Evolutionary conservation across 2,329 filamentous ascomycete species (phyloP), one percentile per base, ranked within the genome.

Genomic region (Podosphaera leucotricha): DNA sequence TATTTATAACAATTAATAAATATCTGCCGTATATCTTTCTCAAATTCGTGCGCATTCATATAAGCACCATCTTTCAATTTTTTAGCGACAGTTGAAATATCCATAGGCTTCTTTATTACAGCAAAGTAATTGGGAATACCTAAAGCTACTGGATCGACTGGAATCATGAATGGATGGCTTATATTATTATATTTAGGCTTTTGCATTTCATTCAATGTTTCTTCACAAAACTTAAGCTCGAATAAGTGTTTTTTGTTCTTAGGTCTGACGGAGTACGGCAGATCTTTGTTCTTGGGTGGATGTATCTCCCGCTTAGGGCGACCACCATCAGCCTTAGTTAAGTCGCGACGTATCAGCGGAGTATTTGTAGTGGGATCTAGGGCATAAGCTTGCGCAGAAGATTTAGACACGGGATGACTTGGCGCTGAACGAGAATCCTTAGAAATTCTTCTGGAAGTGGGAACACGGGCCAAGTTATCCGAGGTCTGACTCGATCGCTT

Each of bases 71-170:
- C 67, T 52, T 78, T 74, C 36, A 94, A 67, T 61, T 92, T 92
- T 37, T 69, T 68, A 30, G 72, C 67, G 56, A 93, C 80, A n/a
- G 83, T 93, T 15, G 71, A 68, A 42, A 94, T 67, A 59, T 98
- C 87, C 87, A 95, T 98, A 0, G 90, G 90, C 58, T 86, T 84
- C 66, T 93, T 95, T 63, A 98, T 85, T 48, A 95, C 67, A 55
- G 80, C 84, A 59, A 90, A 83, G 59, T 98, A 98, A 20, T 80
- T 78, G 0, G 90, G 90, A 47, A 95, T 94, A 58, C 87, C 85
- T 44, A 95, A 66, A 0, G 86, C 87, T 30, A 95, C 86, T 0
- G 90, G 85, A 57, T 98, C 90, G 18, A 98, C 90, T 0, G 90
- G 81, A 6, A 71, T 64, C 54, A 83, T 64, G 64, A 98, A 98